phyloP scores from a whole-genome alignment of 768 basidiomycete genomes.

The Rhodotorula kratochvilovae region DNA sequence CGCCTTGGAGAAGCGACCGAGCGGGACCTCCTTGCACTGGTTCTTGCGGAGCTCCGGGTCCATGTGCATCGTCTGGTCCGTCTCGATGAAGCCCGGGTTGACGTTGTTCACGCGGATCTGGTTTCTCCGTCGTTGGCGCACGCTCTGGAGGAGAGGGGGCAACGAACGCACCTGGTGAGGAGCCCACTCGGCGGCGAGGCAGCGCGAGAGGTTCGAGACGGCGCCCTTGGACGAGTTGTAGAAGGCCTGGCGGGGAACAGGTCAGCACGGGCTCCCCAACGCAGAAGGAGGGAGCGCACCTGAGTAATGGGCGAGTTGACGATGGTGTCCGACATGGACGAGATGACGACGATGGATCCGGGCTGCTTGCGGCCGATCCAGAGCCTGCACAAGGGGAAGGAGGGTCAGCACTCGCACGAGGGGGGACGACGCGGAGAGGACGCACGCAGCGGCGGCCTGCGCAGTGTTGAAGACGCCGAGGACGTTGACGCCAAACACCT shows the following conservation, averaged over 20 bases:
- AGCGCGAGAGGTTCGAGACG: slow-evolving; percentile 59
- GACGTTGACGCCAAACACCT: slow-evolving; percentile 60
- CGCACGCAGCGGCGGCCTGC: slow-evolving; percentile 59
- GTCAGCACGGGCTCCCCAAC: neutral
- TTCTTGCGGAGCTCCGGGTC: slow-evolving; percentile 41
- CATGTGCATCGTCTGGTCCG: slow-evolving; percentile 48
- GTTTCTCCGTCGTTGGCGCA: neutral
- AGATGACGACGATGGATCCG: slow-evolving; percentile 62
- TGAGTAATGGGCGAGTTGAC: slow-evolving; percentile 56
- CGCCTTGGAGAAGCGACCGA: slow-evolving; percentile 59
- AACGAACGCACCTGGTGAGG: slow-evolving; percentile 39
- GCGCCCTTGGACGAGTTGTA: slow-evolving; percentile 73
- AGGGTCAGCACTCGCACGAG: slow-evolving; percentile 9
- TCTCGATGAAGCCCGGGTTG: slow-evolving; percentile 49
- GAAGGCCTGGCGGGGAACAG: slow-evolving; percentile 33
- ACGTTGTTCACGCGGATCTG: slow-evolving; percentile 56
- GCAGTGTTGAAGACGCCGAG: slow-evolving; percentile 64
- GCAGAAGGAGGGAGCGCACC: slow-evolving; percentile 34
- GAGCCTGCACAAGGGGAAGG: slow-evolving; percentile 10
- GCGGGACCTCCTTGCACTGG: slow-evolving; percentile 49
- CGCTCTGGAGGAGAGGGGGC: neutral
- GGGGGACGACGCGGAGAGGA: slow-evolving; percentile 48
- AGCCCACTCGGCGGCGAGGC: slow-evolving; percentile 64
- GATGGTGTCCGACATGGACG: slow-evolving; percentile 65
- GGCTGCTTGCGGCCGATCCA: slow-evolving; percentile 43